Percentiles rank a stretch among this genome's conserved stretches.
phyloP scores from a whole-genome alignment of 2,329 filamentous ascomycete species.

The Aspergillus aculeatinus region DNA sequence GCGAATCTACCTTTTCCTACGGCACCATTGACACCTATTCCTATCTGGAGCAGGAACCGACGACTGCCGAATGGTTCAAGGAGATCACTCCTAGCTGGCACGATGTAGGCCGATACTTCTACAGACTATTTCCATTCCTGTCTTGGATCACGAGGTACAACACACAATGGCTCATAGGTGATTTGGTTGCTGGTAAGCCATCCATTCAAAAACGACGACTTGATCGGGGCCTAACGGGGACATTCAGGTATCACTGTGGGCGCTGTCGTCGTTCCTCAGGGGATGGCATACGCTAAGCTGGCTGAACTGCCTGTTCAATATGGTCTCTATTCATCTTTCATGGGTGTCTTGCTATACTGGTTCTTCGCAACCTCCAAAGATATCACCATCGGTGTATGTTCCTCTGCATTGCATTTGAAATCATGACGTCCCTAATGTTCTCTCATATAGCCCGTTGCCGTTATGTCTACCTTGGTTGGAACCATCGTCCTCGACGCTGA shows the following conservation, averaged over 20 bases:
- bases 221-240: neutral
- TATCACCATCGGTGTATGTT: constrained; percentile 86
- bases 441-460: constrained; percentile 74
- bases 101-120: constrained; percentile 61
- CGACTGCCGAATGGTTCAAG: constrained; percentile 67
- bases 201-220: neutral
- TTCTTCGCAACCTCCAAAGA: constrained; percentile 98
- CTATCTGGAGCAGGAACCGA: constrained; percentile 82
- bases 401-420: constrained; percentile 3
- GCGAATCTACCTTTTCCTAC: constrained; percentile 76
- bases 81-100: constrained; percentile 60
- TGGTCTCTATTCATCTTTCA: constrained; percentile 92
- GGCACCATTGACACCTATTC: constrained; percentile 73
- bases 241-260: constrained; percentile 65
- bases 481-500: constrained; percentile 70
- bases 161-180: constrained; percentile 80
- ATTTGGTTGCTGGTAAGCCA: constrained; percentile 76
- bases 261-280: constrained; percentile 86
- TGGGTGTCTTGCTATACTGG: constrained; percentile 94
- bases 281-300: constrained; percentile 90
- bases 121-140: constrained; percentile 79
- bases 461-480: constrained; percentile 88
- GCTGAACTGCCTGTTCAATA: constrained; percentile 78
- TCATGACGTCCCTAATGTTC: neutral
- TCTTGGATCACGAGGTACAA: constrained; percentile 93